Base-by-base conservation (phyloP, 495 filamentous ascomycete genomes). In the Hypoxylon subgilvum region DNA sequence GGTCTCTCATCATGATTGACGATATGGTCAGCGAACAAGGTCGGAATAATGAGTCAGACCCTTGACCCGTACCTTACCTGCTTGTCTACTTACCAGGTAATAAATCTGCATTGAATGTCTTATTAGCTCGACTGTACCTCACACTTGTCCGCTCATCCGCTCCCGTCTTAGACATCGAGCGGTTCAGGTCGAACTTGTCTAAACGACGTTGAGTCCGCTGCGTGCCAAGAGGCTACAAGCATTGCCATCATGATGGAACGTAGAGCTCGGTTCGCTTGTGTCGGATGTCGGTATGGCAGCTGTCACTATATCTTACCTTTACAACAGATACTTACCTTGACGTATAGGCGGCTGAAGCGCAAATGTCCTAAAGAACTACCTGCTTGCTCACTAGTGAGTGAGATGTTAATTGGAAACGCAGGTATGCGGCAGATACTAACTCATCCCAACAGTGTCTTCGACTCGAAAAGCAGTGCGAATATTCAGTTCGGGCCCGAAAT, bases 301-400 rank as follows among this genome's bases (percentile, higher is more conserved):
- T 12, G 1, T 4, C 30, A 9, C 2, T 25, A 17, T 17, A 17
- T 35, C 6, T 28, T 10, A 34, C 3, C n/a, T 44, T 16, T 5
- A 22, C 18, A 28, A 19, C 31, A 12, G 2, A 22, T 40, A 23
- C 38, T 57, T 17, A 52, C n/a, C n/a, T n/a, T 19, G 38, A 17
- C 2, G 2, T 30, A 7, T 54, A 67, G 64, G 41, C 48, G 53
- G 30, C 23, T 67, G 46, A 80, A 80, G 63, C 69, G 76, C 1
- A 77, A 73, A 70, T 80, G 77, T 39, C 72, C 72, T 39, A 80
- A 78, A 49, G 58, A 52, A 13, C 44, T 78, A 2, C 77, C 77
- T 2, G 61, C 62, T 12, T 79, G 76, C 46, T 66, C 68, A 2
- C 44, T 76, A 6, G 76, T 77, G 62, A 68, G 71, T 30, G 14